phyloP scores from a whole-genome alignment of 2,329 filamentous ascomycete species.

The Cercospora brassicicola region DNA sequence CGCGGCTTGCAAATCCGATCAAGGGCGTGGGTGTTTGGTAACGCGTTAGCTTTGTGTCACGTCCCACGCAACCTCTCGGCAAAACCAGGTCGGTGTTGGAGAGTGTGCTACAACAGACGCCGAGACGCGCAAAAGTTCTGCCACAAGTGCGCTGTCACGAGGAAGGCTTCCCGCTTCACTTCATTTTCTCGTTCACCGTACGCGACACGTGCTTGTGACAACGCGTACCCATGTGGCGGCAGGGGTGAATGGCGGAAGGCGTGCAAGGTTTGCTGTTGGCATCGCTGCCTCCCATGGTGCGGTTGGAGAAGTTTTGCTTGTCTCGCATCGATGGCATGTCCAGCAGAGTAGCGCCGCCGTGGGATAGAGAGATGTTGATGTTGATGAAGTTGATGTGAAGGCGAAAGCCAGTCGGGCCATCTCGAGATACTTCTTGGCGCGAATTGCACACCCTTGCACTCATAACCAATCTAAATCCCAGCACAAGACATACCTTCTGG shows the following conservation, averaged over 20 bases:
- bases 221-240: background rate
- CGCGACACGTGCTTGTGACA: background rate
- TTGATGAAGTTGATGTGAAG: background rate
- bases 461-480: slow-evolving; percentile 1
- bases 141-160: background rate
- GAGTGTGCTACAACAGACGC: slow-evolving; percentile 55
- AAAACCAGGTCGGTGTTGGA: background rate
- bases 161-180: background rate
- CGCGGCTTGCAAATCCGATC: slow-evolving; percentile 7
- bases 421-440: background rate
- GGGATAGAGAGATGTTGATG: background rate
- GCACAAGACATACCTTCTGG: background rate
- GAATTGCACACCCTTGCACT: background rate
- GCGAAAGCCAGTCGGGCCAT: background rate
- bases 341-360: background rate
- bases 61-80: slow-evolving; percentile 2
- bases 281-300: background rate
- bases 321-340: background rate
- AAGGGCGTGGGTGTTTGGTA: slow-evolving; percentile 12
- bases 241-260: background rate
- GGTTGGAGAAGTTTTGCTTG: background rate
- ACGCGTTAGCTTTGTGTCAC: slow-evolving; percentile 15
- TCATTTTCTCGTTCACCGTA: background rate
- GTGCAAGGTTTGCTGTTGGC: background rate
- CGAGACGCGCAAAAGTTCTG: slow-evolving; percentile 37